A percentile compares a stretch with the other conserved stretches of the same genome.
Evolutionary conservation across 164 flowering plant species (phyloP).

Genomic region (Sextonia rubra): DNA sequence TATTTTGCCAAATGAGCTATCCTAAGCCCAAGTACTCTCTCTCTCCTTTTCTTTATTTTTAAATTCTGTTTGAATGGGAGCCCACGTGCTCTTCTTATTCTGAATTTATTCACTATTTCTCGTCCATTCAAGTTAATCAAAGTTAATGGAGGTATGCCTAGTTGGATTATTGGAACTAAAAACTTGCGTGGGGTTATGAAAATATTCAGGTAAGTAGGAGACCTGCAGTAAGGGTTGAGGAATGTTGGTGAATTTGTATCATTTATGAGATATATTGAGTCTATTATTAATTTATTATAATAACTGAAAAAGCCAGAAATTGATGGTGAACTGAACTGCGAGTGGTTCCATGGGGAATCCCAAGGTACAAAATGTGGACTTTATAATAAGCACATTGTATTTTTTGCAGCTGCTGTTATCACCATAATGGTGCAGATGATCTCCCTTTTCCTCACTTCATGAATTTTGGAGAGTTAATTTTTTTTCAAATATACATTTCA

Average conservation of each 20-base stretch:
- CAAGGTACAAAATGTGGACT: background rate
- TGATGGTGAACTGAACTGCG: background rate
- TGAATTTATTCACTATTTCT: no score
- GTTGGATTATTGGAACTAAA: no score
- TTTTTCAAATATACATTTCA: background rate
- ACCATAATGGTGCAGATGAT: background rate
- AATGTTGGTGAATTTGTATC: background rate
- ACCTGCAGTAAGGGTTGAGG: background rate
- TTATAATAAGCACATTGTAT: no score
- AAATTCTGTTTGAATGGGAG: no score
- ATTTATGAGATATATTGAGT: background rate
- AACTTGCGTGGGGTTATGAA: background rate
- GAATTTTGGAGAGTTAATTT: background rate
- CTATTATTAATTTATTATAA: no score
- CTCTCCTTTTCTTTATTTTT: no score
- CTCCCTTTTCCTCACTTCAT: background rate
- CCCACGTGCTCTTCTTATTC: no score
- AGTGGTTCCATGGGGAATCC: background rate
- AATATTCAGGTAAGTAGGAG: background rate
- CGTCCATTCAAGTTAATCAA: no score
- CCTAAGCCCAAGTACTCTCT: no score
- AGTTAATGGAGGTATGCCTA: no score
- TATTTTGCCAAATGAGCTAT: no score
- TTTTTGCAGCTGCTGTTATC: background rate
- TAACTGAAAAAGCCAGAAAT: background rate